These are phyloP conservation scores for Ganoderma sinense DNA, from an alignment of 1,284 basidiomycete species.

Conservation along the genomic window DNA sequence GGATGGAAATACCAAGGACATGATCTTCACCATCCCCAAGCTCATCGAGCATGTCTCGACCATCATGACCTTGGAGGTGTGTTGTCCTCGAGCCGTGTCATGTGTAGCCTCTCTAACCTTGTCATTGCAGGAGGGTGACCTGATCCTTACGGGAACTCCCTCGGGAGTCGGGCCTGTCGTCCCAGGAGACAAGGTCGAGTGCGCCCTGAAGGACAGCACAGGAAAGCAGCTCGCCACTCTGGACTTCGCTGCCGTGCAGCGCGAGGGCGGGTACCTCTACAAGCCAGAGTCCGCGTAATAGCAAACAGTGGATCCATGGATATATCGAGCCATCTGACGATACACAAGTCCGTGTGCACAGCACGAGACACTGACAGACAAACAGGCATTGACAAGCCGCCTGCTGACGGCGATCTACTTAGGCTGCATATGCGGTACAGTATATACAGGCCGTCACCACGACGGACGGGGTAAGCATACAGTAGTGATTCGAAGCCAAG, in stretches of 20 bases:
- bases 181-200: conserved; percentile 84
- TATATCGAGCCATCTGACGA: conserved; percentile 14
- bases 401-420: background rate
- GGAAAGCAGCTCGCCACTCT: conserved; percentile 71
- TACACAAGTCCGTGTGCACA: conserved; percentile 19
- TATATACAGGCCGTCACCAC: background rate
- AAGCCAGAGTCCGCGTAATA: conserved; percentile 21
- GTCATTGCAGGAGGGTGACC: conserved; percentile 80
- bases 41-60: conserved; percentile 92
- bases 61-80: conserved; percentile 94
- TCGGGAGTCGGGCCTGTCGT: conserved; percentile 86
- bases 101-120: conserved; percentile 3
- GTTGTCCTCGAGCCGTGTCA: conserved; percentile 33
- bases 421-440: background rate
- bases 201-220: conserved; percentile 68
- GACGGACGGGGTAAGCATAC: conserved; percentile 16
- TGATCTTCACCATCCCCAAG: conserved; percentile 94
- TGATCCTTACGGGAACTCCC: conserved; percentile 91
- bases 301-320: conserved; percentile 6
- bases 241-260: conserved; percentile 69
- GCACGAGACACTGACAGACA: conserved; percentile 2
- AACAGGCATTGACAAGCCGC: no score
- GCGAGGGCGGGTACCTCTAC: conserved; percentile 77
- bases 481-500: conserved; percentile 13
- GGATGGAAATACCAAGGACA: conserved; percentile 85